These are phyloP conservation scores for Leishmania braziliensis DNA, from an alignment of 208 protist genomes.

Conservation along the genomic window DNA sequence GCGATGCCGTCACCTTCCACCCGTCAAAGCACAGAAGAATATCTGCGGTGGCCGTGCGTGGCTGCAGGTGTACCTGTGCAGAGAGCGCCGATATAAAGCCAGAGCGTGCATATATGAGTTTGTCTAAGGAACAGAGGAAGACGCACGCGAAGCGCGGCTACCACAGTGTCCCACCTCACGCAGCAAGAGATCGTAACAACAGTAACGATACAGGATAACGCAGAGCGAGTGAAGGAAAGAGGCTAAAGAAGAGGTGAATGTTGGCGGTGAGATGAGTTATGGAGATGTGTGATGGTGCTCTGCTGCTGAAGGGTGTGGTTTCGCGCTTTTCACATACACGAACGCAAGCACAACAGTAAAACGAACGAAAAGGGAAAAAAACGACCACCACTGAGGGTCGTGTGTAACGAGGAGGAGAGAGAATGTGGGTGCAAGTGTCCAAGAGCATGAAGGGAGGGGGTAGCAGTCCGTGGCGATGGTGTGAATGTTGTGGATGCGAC, in stretches of 20 bases:
- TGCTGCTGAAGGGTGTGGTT: not conserved
- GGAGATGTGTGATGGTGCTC: not conserved
- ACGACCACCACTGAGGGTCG: not conserved
- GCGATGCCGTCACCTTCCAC: not conserved
- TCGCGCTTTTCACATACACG: not conserved
- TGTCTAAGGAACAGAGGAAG: not conserved
- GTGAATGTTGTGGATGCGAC: not conserved
- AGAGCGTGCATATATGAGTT: not conserved
- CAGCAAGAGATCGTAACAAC: not conserved
- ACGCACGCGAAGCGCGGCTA: not conserved
- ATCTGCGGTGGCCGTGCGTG: not conserved
- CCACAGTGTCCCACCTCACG: not conserved
- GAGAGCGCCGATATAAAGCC: not conserved
- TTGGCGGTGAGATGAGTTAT: not conserved
- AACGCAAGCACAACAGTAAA: slow-evolving; percentile 3
- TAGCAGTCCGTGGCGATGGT: not conserved
- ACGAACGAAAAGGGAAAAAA: not conserved
- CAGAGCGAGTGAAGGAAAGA: not conserved
- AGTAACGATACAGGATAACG: not conserved
- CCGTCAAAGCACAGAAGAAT: not conserved
- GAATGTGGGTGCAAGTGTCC: not conserved
- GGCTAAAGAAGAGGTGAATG: not conserved
- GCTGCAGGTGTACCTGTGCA: not conserved
- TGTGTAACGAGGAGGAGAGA: not conserved
- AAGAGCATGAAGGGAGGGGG: not conserved